Evolutionary conservation across 306 rosid species (phyloP).

Genomic region (Abrus precatorius): DNA sequence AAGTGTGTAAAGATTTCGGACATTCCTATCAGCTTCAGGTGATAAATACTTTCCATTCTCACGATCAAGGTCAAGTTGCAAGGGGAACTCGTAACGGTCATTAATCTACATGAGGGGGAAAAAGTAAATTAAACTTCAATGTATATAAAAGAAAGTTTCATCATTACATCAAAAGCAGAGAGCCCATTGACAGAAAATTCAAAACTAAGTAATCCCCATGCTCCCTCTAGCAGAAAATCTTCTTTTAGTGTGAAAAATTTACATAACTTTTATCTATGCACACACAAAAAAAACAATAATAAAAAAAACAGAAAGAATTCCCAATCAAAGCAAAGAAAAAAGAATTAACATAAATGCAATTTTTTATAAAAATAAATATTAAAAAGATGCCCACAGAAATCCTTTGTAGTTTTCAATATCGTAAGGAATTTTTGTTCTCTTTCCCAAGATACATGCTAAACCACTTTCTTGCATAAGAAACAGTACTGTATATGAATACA

Average conservation of each 20-base stretch:
- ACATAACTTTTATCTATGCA: neutral
- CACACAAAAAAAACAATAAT: neutral
- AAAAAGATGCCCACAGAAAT: slow-evolving; percentile 28
- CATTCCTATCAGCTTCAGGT: slow-evolving; percentile 93
- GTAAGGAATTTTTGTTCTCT: slow-evolving; percentile 11
- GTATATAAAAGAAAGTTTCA: slow-evolving; percentile 11
- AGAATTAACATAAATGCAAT: neutral
- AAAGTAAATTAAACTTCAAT: neutral
- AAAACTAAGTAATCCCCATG: slow-evolving; percentile 21
- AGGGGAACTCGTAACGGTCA: slow-evolving; percentile 97
- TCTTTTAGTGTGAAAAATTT: neutral
- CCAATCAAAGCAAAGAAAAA: slow-evolving; percentile 1
- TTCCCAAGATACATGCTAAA: neutral
- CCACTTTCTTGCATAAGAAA: slow-evolving; percentile 27
- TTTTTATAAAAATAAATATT: neutral
- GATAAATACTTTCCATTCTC: slow-evolving; percentile 92
- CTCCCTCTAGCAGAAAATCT: slow-evolving; percentile 35
- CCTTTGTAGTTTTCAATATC: slow-evolving; percentile 15
- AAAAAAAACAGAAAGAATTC: neutral
- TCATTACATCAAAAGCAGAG: slow-evolving; percentile 29
- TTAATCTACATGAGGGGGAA: slow-evolving; percentile 66
- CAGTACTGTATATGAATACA: slow-evolving; percentile 2
- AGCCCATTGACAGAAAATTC: neutral
- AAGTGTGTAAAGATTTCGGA: slow-evolving; percentile 95
- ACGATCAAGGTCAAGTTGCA: slow-evolving; percentile 96